A percentile compares a stretch with the other conserved stretches of the same genome.
phyloP scores from a whole-genome alignment of 305 asterid species.

The Withania somnifera region DNA sequence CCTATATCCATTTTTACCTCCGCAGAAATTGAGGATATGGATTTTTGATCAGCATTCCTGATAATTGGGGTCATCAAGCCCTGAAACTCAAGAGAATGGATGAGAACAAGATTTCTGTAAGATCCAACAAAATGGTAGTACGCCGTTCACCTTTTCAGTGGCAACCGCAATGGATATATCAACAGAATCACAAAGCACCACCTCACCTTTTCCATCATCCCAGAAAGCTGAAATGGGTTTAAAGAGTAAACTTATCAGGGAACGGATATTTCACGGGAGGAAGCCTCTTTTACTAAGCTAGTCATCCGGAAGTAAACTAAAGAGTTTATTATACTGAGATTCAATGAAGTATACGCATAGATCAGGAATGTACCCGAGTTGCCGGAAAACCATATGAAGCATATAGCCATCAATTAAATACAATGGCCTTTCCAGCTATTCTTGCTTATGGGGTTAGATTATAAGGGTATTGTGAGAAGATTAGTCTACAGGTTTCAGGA shows the following conservation, averaged over 20 bases:
- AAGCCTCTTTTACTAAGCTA: background rate
- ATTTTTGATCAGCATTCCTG: slow-evolving; percentile 94
- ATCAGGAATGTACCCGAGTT: background rate
- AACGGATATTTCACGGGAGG: background rate
- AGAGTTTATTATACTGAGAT: background rate
- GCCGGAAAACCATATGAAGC: background rate
- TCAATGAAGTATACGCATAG: background rate
- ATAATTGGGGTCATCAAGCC: slow-evolving; percentile 97
- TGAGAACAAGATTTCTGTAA: slow-evolving; percentile 8
- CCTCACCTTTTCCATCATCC: slow-evolving; percentile 69
- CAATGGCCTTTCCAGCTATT: background rate
- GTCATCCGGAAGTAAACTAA: background rate
- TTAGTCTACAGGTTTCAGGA: background rate
- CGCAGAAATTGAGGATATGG: slow-evolving; percentile 78
- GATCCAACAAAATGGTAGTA: slow-evolving; percentile 6
- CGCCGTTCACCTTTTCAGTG: slow-evolving; percentile 65
- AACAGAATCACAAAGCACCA: slow-evolving; percentile 57
- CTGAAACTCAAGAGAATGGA: slow-evolving; percentile 28
- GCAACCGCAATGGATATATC: slow-evolving; percentile 99
- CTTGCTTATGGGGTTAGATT: background rate
- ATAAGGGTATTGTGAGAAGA: background rate
- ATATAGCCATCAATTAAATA: background rate
- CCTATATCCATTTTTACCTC: slow-evolving; percentile 47
- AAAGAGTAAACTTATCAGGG: slow-evolving; percentile 16
- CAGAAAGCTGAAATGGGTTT: slow-evolving; percentile 59